Conservation (phyloP, 331 rosid genomes). For the Cydonia oblonga region DNA sequence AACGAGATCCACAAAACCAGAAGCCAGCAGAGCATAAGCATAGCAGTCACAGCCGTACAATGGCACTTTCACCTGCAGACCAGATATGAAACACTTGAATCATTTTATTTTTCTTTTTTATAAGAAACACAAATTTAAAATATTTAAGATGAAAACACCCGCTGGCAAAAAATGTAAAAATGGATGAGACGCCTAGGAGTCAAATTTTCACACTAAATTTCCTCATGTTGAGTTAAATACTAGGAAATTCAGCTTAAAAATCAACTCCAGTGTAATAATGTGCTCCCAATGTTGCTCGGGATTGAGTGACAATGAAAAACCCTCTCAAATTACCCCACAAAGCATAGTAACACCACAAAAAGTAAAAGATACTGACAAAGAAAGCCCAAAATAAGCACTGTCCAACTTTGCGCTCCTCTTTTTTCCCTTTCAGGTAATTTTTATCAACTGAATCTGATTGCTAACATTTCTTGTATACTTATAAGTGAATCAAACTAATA, state of each 20-base stretch:
- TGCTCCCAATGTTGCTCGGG: background rate
- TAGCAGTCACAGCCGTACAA: constrained; percentile 96
- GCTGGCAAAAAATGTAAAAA: background rate
- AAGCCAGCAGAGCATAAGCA: constrained; percentile 86
- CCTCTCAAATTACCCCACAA: background rate
- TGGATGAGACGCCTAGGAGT: background rate
- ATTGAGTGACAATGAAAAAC: background rate
- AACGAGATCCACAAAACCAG: constrained; percentile 91
- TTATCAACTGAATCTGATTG: background rate
- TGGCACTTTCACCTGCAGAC: constrained; percentile 72
- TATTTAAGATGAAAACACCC: background rate
- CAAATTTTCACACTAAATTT: background rate
- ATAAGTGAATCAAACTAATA: background rate
- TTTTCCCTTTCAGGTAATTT: background rate
- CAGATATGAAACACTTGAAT: background rate
- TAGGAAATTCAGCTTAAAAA: background rate
- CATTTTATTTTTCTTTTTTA: background rate
- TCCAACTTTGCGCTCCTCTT: background rate
- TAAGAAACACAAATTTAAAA: background rate
- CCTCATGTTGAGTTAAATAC: background rate
- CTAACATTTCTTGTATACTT: background rate
- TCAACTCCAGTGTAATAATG: background rate
- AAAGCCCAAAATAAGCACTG: background rate
- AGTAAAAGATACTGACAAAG: background rate
- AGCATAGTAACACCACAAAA: background rate